These are phyloP conservation scores for Carex kokanica DNA, from an alignment of 176 grass and related monocot genomes.

Conservation along the genomic window DNA sequence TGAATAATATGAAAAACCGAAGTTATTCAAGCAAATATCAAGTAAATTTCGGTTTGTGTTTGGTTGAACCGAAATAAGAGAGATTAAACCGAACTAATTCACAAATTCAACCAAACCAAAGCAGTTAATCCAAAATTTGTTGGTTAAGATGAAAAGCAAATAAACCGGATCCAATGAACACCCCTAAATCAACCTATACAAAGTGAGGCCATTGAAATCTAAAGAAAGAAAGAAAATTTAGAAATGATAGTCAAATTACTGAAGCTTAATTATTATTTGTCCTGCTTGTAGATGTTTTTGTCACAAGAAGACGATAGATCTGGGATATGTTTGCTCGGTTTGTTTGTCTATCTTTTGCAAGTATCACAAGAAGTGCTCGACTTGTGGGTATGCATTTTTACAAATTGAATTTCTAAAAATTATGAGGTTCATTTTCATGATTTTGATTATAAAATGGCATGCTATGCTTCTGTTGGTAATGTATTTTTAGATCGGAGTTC, in stretches of 20 bases:
- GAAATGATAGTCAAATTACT: background rate
- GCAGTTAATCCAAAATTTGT: too few relatives aligned
- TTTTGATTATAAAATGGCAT: background rate
- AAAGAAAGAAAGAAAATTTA: background rate
- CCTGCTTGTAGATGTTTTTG: constrained; percentile 73
- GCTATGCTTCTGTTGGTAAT: background rate
- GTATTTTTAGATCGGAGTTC: constrained; percentile 58
- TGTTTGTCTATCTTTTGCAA: constrained; percentile 99
- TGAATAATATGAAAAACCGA: too few relatives aligned
- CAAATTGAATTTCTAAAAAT: background rate
- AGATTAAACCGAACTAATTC: too few relatives aligned
- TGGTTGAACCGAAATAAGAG: too few relatives aligned
- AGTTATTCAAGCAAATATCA: too few relatives aligned
- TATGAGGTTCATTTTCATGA: background rate
- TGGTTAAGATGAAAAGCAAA: too few relatives aligned
- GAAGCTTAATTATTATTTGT: constrained; percentile 1
- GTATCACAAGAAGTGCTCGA: constrained; percentile 93
- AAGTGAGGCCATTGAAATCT: background rate
- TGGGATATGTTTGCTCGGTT: constrained; percentile 95
- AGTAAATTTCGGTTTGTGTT: too few relatives aligned
- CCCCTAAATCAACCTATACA: background rate
- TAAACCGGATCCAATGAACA: too few relatives aligned
- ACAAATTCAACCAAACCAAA: too few relatives aligned
- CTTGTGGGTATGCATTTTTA: constrained; percentile 56
- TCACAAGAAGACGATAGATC: constrained; percentile 96